Conservation (phyloP, 2,329 filamentous ascomycete species). For the Thermothelomyces thermophilus region DNA sequence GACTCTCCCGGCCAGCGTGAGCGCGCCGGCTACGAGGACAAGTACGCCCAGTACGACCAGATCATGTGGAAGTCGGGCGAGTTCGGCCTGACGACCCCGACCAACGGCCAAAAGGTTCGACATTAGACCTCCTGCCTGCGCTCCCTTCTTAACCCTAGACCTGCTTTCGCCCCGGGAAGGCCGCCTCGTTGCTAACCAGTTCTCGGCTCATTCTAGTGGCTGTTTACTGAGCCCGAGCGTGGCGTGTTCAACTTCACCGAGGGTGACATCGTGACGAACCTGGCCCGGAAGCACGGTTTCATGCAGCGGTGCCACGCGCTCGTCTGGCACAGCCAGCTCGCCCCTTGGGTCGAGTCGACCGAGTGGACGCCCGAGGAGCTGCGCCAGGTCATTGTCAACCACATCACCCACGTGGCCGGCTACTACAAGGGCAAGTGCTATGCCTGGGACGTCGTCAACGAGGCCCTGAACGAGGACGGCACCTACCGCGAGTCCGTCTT, state of each 20-base stretch:
- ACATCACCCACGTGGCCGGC: conserved; percentile 43
- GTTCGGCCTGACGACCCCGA: conserved; percentile 57
- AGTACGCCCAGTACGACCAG: conserved; percentile 46
- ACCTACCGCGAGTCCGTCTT: conserved; percentile 43
- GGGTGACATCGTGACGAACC: conserved; percentile 44
- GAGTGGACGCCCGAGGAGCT: conserved; percentile 49
- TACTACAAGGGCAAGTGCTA: conserved; percentile 46
- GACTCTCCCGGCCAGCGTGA: conserved; percentile 42
- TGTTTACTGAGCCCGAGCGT: conserved; percentile 51
- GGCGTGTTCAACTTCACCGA: conserved; percentile 55
- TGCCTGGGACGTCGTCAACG: conserved; percentile 53
- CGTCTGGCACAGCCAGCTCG: conserved; percentile 42
- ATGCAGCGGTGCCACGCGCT: conserved; percentile 53
- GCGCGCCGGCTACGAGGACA: conserved; percentile 39
- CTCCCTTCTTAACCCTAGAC: background rate
- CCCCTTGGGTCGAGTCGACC: conserved; percentile 40
- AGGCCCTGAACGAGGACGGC: conserved; percentile 50
- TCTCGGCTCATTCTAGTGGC: conserved; percentile 46
- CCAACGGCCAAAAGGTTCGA: conserved; percentile 46
- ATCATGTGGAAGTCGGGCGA: conserved; percentile 49
- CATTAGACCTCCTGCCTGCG: background rate
- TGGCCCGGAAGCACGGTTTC: conserved; percentile 37
- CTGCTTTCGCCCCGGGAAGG: too few species aligned
- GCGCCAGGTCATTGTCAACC: conserved; percentile 43
- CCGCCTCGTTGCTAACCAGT: too few species aligned